Conservation (phyloP, 495 filamentous ascomycete genomes). For the Xylaria bambusicola region DNA sequence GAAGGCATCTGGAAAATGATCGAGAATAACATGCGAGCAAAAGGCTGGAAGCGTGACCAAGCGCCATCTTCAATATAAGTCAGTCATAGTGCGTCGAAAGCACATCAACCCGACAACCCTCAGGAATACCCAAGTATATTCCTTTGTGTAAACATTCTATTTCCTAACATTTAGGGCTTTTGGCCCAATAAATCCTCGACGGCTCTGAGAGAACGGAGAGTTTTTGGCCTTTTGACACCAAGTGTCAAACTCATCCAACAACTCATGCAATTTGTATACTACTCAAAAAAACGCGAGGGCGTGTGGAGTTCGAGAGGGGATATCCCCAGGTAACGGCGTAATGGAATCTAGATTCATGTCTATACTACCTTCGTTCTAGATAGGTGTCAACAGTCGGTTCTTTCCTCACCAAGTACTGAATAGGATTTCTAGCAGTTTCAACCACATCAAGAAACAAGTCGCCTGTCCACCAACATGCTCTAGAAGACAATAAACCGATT, state of each 20-base stretch:
- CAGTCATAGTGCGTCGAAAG: not conserved
- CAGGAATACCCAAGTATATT: not conserved
- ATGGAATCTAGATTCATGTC: conserved; percentile 7
- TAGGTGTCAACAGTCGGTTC: not conserved
- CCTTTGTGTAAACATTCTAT: too few relatives aligned
- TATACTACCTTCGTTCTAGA: not conserved
- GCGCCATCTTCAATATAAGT: conserved; percentile 51
- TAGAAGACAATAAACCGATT: too few relatives aligned
- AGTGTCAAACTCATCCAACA: too few relatives aligned
- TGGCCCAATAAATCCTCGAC: too few relatives aligned
- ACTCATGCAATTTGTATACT: too few relatives aligned
- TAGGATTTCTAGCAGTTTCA: not conserved
- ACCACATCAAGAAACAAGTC: not conserved
- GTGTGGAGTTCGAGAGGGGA: conserved; percentile 8
- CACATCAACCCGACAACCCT: not conserved
- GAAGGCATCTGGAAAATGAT: conserved; percentile 90
- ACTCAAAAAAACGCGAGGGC: not conserved
- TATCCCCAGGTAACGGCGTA: conserved; percentile 11
- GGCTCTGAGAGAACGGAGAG: too few relatives aligned
- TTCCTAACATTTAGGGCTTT: too few relatives aligned
- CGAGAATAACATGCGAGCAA: conserved; percentile 82
- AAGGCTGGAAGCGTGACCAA: conserved; percentile 77
- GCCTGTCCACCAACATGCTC: too few relatives aligned
- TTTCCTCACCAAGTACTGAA: too few relatives aligned
- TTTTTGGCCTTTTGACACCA: too few relatives aligned